Base-by-base conservation (phyloP, 345 rosid species). In the Salix suchowensis region DNA sequence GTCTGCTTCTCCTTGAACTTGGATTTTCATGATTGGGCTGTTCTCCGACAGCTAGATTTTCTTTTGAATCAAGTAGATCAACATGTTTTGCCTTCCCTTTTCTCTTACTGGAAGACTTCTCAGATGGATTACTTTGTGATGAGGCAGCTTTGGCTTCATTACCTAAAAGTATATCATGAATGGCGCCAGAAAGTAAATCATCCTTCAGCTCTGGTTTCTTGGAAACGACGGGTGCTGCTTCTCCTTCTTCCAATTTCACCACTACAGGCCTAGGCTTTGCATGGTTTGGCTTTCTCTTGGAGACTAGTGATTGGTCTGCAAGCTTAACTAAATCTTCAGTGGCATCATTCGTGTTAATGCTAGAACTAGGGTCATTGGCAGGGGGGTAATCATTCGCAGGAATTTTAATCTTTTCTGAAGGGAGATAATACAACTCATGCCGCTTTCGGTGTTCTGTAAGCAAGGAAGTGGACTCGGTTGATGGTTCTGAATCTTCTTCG, bases 241-340 rank as follows among this genome's bases (percentile, higher is more conserved):
- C 91, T 75, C 86, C 94, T 79, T 88, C 94, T 75, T 94, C 97
- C 80, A 96, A 88, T 86, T 88, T 89, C 76, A 96, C 97, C 66
- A 96, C 97, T 71, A 94, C 95, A 67, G 99, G 98, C 87, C 99
- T 92, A 24, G 88, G 87, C 78, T 96, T 96, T 32, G 86, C 84
- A 72, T 81, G 80, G 78, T 78, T 89, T 44, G 84, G 72, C 81
- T 88, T 96, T 77, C 82, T 89, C 85, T 85, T 88, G 13, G 85
- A 79, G 65, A 77, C 77, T 54, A 91, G 84, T 23, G 93, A 90
- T 71, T 88, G 89, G 50, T 77, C 87, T 0, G 92, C 79, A 73
- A 92, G 87, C 81, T 84, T 86, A 71, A 79, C 82, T 37, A 90
- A 85, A 84, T 84, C 88, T 67, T 78, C 80, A 4, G 84, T 72